Conservation (phyloP, 192 early-diverging fungal genomes). For the Coemansia sp. region DNA sequence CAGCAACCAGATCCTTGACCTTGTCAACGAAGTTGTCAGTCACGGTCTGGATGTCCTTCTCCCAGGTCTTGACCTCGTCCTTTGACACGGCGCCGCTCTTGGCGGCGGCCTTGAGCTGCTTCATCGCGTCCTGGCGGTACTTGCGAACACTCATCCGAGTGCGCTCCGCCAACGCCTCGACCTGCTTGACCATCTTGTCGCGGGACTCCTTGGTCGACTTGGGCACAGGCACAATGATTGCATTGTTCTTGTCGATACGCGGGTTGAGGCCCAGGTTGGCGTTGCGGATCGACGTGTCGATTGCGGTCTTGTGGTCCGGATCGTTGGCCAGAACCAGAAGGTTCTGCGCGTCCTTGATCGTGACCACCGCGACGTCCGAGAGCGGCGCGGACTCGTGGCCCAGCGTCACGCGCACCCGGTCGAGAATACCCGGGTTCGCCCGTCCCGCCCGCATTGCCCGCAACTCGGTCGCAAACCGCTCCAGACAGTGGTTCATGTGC, state of each 20-base stretch:
- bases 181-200: conserved; percentile 67
- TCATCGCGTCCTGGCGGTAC: conserved; percentile 71
- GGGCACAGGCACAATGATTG: conserved; percentile 76
- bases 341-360: conserved; percentile 81
- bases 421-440: conserved; percentile 77
- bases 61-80: conserved; percentile 59
- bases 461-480: conserved; percentile 67
- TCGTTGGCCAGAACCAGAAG: conserved; percentile 78
- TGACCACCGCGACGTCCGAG: conserved; percentile 69
- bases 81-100: conserved; percentile 54
- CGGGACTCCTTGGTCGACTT: conserved; percentile 80
- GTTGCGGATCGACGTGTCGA: conserved; percentile 76
- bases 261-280: conserved; percentile 82
- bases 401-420: conserved; percentile 64
- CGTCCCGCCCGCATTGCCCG: conserved; percentile 65
- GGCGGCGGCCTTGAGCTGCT: conserved; percentile 67
- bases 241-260: conserved; percentile 62
- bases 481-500: conserved; percentile 60
- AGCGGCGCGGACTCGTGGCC: conserved; percentile 59
- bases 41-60: conserved; percentile 65
- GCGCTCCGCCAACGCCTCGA: conserved; percentile 63
- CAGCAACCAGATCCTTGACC: conserved; percentile 64
- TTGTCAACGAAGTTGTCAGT: conserved; percentile 66
- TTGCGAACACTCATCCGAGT: conserved; percentile 66
- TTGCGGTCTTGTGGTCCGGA: conserved; percentile 62